Evolutionary conservation across 192 early-diverging fungal species (phyloP).

Genomic region (Chytriomyces sp.): DNA sequence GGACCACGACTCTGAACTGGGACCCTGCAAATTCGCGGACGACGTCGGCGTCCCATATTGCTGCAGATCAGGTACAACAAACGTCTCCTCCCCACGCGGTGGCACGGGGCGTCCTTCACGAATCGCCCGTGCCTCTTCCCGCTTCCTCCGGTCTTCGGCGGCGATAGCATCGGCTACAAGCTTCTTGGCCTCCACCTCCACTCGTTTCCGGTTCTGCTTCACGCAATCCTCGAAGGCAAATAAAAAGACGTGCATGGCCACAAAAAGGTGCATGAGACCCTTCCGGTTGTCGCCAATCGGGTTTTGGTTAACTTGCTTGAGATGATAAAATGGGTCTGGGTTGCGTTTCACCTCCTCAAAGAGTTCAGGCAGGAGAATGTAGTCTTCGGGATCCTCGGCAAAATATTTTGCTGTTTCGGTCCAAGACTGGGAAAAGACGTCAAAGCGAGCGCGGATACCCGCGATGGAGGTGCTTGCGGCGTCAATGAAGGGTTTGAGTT

Average conservation of each 20-base stretch:
- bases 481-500: slow-evolving; percentile 29
- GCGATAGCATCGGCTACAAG: slow-evolving; percentile 25
- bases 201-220: slow-evolving; percentile 34
- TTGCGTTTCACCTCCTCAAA: slow-evolving; percentile 15
- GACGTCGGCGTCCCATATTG: not conserved
- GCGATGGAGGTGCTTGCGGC: slow-evolving; percentile 10
- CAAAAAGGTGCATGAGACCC: slow-evolving; percentile 42
- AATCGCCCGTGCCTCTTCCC: slow-evolving; percentile 28
- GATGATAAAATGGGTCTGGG: slow-evolving; percentile 26
- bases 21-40: not conserved
- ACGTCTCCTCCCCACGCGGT: not conserved
- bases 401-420: slow-evolving; percentile 44
- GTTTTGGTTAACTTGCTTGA: not conserved
- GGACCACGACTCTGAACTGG: not conserved
- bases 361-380: slow-evolving; percentile 26
- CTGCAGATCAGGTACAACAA: not conserved
- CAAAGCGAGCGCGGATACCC: slow-evolving; percentile 21
- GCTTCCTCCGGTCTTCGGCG: slow-evolving; percentile 25
- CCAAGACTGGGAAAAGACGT: slow-evolving; percentile 38
- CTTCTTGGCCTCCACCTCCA: slow-evolving; percentile 40
- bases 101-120: slow-evolving; percentile 15
- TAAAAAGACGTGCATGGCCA: slow-evolving; percentile 47
- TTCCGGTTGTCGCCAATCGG: slow-evolving; percentile 23
- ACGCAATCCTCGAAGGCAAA: slow-evolving; percentile 49
- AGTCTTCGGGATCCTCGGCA: slow-evolving; percentile 52